These are phyloP conservation scores for Gymnopus androsaceus DNA, from an alignment of 1,284 basidiomycete genomes.

Conservation along the genomic window DNA sequence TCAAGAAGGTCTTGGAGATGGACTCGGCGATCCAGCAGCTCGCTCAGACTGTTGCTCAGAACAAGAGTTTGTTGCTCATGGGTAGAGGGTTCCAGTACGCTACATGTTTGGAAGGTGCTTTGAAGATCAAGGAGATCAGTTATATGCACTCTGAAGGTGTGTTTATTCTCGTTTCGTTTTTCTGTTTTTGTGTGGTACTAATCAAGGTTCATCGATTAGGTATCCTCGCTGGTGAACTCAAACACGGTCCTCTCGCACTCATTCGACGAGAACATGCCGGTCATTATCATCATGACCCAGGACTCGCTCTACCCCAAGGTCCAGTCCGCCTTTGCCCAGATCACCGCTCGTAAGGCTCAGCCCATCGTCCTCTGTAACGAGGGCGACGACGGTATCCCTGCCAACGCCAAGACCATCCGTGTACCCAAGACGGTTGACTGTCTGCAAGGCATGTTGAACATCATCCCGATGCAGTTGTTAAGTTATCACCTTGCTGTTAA, in stretches of 20 bases:
- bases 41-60: constrained; percentile 78
- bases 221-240: constrained; percentile 97
- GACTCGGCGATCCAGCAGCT: constrained; percentile 84
- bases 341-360: constrained; percentile 95
- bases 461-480: constrained; percentile 94
- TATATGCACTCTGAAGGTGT: constrained; percentile 90
- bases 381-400: constrained; percentile 80
- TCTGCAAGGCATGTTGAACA: constrained; percentile 94
- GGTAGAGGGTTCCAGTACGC: constrained; percentile 98
- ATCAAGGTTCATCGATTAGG: constrained; percentile 36
- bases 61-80: constrained; percentile 94
- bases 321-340: constrained; percentile 93
- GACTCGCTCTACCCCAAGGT: constrained; percentile 99
- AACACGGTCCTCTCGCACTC: constrained; percentile 96
- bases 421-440: constrained; percentile 95
- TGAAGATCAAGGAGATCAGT: constrained; percentile 99
- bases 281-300: constrained; percentile 98
- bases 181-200: background rate
- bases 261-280: constrained; percentile 98
- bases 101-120: constrained; percentile 95
- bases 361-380: constrained; percentile 98
- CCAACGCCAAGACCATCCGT: constrained; percentile 82
- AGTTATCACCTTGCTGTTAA: constrained; percentile 96
- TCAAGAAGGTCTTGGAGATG: constrained; percentile 84
- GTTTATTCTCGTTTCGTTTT: constrained; percentile 18